Conservation (phyloP, 2,329 filamentous ascomycete genomes). For the Trichoderma pleuroti region DNA sequence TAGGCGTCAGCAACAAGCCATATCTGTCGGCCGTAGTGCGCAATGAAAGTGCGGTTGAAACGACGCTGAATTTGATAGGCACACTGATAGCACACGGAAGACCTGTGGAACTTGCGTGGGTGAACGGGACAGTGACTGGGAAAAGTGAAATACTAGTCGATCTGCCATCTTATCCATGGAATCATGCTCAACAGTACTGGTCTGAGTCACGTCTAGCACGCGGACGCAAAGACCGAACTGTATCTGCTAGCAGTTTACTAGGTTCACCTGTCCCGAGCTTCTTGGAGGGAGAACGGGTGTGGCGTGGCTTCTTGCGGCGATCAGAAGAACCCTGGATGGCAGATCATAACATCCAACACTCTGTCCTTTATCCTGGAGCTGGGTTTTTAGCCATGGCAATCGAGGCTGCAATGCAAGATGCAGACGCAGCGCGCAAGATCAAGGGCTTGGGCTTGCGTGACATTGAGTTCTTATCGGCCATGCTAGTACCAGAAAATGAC, state of each 20-base stretch:
- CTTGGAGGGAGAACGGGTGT: not conserved
- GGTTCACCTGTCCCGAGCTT: not conserved
- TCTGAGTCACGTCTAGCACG: not conserved
- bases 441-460: not conserved
- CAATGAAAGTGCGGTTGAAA: not conserved
- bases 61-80: not conserved
- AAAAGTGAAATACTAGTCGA: not conserved
- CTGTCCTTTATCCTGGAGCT: not conserved
- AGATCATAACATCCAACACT: not conserved
- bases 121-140: not conserved
- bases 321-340: not conserved
- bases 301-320: not conserved
- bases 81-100: not conserved
- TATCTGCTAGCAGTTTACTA: not conserved
- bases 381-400: not conserved
- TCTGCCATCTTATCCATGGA: not conserved
- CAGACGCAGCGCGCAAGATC: not conserved
- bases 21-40: not conserved
- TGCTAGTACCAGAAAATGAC: not conserved
- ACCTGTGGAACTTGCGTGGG: not conserved
- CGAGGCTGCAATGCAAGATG: not conserved
- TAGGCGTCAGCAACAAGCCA: not conserved
- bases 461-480: not conserved
- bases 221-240: not conserved
- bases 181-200: not conserved